A percentile compares a stretch with the other conserved stretches of the same genome.
Evolutionary conservation across 2,329 filamentous ascomycete species (phyloP).

Genomic region (Verticillium klebahnii): DNA sequence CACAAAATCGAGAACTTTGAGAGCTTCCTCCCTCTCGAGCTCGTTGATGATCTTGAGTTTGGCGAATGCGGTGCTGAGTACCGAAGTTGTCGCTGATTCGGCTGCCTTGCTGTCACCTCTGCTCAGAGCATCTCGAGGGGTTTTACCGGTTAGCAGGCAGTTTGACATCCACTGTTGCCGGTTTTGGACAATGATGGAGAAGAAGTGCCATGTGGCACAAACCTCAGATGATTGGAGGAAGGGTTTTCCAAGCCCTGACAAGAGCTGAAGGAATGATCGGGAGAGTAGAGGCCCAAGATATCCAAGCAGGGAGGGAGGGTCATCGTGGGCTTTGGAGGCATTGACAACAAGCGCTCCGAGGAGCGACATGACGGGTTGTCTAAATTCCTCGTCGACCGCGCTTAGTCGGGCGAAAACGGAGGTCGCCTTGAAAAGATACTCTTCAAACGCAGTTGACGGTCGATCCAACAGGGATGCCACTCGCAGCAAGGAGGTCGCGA

Average conservation of each 20-base stretch:
- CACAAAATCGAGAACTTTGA: constrained; percentile 81
- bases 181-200: constrained; percentile 80
- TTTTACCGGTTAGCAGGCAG: constrained; percentile 83
- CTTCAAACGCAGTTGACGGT: constrained; percentile 63
- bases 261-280: constrained; percentile 74
- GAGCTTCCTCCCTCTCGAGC: constrained; percentile 59
- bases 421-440: constrained; percentile 75
- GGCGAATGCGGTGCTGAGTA: constrained; percentile 70
- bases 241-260: constrained; percentile 74
- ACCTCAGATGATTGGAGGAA: constrained; percentile 62
- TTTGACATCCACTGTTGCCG: constrained; percentile 96
- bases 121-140: constrained; percentile 70
- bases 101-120: constrained; percentile 43
- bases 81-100: constrained; percentile 50
- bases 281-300: constrained; percentile 80
- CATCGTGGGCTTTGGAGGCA: constrained; percentile 60
- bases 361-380: constrained; percentile 60
- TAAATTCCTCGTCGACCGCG: constrained; percentile 63
- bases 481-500: constrained; percentile 67
- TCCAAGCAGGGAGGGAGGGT: constrained; percentile 90
- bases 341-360: constrained; percentile 70
- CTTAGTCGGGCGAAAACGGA: constrained; percentile 74
- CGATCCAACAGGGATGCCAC: constrained; percentile 61
- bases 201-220: constrained; percentile 74
- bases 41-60: constrained; percentile 62